A percentile compares a stretch with the other conserved stretches of the same genome.
phyloP scores from a whole-genome alignment of 139 green algal genomes.

The Chlamydomonas asymmetrica region DNA sequence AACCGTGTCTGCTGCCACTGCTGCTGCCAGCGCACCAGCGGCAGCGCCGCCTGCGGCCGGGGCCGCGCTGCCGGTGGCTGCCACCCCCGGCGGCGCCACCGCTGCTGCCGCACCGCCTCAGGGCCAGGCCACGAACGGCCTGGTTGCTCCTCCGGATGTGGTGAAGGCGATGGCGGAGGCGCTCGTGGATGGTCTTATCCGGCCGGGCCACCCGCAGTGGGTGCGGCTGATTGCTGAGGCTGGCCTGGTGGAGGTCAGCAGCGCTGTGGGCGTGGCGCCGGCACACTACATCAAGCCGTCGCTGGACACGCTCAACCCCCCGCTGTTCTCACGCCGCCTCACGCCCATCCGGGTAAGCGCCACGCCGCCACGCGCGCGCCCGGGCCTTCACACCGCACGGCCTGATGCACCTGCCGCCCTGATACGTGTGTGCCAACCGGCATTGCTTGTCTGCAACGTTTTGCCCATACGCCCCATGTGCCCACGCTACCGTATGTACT shows the following conservation, averaged over 20 bases:
- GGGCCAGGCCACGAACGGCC: background rate
- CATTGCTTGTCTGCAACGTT: too few species aligned
- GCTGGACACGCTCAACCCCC: conserved; percentile 35
- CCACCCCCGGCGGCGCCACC: background rate
- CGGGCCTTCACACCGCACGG: too few species aligned
- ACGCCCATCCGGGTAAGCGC: conserved; percentile 53
- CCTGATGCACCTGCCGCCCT: too few species aligned
- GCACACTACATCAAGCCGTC: conserved; percentile 34
- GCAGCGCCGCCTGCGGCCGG: background rate
- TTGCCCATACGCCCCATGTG: too few species aligned
- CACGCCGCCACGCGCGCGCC: too few species aligned
- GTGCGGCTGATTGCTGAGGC: conserved; percentile 27
- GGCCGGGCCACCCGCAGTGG: conserved; percentile 30
- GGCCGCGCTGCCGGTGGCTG: background rate
- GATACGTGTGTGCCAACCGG: too few species aligned
- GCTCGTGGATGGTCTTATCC: conserved; percentile 44
- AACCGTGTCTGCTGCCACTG: background rate
- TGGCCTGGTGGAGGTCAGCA: conserved; percentile 37
- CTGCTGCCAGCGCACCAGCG: background rate
- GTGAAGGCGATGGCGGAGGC: conserved; percentile 37
- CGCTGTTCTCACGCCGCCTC: conserved; percentile 52
- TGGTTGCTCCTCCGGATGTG: background rate
- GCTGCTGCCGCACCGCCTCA: background rate
- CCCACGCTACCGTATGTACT: too few species aligned
- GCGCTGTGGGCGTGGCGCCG: conserved; percentile 25